These are phyloP conservation scores for Aspergillus jensenii DNA, from an alignment of 2,329 filamentous ascomycete species.

Conservation along the genomic window DNA sequence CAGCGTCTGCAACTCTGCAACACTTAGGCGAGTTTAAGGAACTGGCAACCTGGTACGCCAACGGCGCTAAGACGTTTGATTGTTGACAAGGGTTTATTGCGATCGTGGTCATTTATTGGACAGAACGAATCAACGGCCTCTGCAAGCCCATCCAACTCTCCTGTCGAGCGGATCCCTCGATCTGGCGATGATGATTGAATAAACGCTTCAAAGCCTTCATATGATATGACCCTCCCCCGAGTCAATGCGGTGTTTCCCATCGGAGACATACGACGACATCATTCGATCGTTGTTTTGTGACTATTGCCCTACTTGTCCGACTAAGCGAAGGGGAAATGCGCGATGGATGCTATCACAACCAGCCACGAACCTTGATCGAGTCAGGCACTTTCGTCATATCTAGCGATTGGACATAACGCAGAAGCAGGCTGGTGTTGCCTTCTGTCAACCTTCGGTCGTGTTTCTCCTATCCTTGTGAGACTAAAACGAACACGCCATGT, in stretches of 20 bases:
- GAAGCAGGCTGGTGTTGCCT: not conserved
- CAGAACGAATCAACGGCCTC: constrained; percentile 2
- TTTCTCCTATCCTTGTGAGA: constrained; percentile 16
- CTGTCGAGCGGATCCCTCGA: not conserved
- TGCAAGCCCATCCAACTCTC: not conserved
- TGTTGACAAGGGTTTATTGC: not conserved
- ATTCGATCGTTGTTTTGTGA: constrained; percentile 1
- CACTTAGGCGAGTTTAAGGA: constrained; percentile 2
- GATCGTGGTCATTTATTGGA: constrained; percentile 2
- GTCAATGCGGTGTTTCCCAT: not conserved
- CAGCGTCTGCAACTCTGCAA: constrained; percentile 1
- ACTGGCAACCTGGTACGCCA: constrained; percentile 1
- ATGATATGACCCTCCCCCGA: not conserved
- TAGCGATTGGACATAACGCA: constrained; percentile 9
- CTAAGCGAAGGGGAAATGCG: not conserved
- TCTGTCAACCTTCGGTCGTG: constrained; percentile 5
- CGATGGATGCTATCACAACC: constrained; percentile 10
- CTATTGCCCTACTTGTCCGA: constrained; percentile 2
- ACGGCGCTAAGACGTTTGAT: not conserved
- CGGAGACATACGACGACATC: not conserved
- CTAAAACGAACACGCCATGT: constrained; percentile 15
- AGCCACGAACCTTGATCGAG: constrained; percentile 4
- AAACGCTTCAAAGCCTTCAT: not conserved
- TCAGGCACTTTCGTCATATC: not conserved
- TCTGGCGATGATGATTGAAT: not conserved